Conservation (phyloP, 73 alveolate genomes). For the Diophrys appendiculata region DNA sequence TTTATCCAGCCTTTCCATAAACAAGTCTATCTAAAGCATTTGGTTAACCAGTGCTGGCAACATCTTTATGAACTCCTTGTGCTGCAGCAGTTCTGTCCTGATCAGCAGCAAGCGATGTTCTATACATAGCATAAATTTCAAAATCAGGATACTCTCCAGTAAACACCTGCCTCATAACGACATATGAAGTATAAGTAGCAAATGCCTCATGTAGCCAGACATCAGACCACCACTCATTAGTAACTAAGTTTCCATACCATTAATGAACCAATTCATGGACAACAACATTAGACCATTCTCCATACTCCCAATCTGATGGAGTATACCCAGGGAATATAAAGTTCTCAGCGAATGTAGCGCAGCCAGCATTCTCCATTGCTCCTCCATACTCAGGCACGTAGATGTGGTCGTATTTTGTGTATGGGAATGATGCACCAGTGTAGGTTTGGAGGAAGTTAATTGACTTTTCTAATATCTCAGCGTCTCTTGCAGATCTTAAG, state of each 20-base stretch:
- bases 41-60: not conserved
- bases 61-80: not conserved
- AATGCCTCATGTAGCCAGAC: conserved; percentile 97
- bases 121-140: not conserved
- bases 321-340: conserved; percentile 76
- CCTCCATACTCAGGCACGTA: conserved; percentile 77
- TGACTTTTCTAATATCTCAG: conserved; percentile 58
- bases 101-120: not conserved
- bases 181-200: conserved; percentile 91
- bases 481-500: conserved; percentile 40
- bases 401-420: conserved; percentile 71
- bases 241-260: conserved; percentile 98
- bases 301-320: conserved; percentile 69
- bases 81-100: not conserved
- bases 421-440: conserved; percentile 63
- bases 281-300: conserved; percentile 72
- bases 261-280: conserved; percentile 97
- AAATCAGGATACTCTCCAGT: not conserved
- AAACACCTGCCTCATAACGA: conserved; percentile 61
- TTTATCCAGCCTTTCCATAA: not conserved
- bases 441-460: conserved; percentile 69
- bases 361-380: conserved; percentile 72
- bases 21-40: not conserved
- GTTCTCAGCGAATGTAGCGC: conserved; percentile 65
- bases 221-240: conserved; percentile 99